phyloP scores from a whole-genome alignment of 495 filamentous ascomycete genomes.

The Lophiostoma macrostomum region DNA sequence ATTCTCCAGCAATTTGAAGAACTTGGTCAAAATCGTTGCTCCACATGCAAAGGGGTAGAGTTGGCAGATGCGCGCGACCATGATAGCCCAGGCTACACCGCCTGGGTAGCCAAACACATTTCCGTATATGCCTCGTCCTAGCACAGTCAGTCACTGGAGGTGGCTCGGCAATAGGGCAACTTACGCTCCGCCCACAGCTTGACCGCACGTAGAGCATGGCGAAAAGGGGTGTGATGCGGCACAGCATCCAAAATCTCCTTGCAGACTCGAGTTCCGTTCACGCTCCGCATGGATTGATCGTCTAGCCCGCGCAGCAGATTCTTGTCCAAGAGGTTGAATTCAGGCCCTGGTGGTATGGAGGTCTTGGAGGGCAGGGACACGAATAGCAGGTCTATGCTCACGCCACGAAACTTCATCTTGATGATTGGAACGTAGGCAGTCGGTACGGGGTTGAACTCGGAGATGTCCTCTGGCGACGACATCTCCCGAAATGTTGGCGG shows the following conservation, averaged over 20 bases:
- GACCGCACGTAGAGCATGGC: constrained; percentile 80
- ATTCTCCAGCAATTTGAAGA: constrained; percentile 84
- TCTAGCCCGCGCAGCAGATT: constrained; percentile 80
- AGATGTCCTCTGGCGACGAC: constrained; percentile 70
- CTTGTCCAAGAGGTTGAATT: constrained; percentile 74
- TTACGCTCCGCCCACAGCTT: constrained; percentile 92
- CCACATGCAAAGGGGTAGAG: constrained; percentile 91
- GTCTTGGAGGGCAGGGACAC: constrained; percentile 64
- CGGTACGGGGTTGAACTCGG: constrained; percentile 78
- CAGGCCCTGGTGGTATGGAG: constrained; percentile 67
- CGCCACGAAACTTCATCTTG: constrained; percentile 83
- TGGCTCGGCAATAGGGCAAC: constrained; percentile 19
- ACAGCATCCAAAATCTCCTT: constrained; percentile 87
- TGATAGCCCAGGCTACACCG: constrained; percentile 96
- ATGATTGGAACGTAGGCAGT: constrained; percentile 95
- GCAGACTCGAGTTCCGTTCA: constrained; percentile 92
- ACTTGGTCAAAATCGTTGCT: constrained; percentile 81
- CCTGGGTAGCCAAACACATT: constrained; percentile 96
- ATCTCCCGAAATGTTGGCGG: constrained; percentile 70
- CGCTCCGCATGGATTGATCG: constrained; percentile 77
- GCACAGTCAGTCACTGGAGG: constrained; percentile 10
- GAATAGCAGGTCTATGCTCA: constrained; percentile 94
- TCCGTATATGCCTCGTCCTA: constrained; percentile 81
- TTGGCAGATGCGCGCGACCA: constrained; percentile 93
- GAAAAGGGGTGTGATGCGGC: constrained; percentile 83